Evolutionary conservation across 345 rosid genomes (phyloP).

Genomic region (Aquilaria malaccensis): DNA sequence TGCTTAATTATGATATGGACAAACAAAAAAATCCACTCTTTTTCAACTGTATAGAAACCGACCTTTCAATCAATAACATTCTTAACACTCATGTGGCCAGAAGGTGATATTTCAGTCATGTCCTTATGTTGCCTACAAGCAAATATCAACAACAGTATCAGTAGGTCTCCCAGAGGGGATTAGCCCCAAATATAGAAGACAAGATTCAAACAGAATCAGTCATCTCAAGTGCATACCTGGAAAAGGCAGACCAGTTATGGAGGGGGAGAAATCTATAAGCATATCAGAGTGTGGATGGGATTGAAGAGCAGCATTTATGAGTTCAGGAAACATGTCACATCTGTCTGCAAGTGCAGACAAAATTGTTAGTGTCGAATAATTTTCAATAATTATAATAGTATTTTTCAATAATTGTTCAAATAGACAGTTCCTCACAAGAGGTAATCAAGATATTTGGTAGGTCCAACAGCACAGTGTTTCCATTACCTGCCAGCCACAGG

Average conservation of each 20-base stretch:
- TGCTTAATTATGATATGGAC: too few species aligned
- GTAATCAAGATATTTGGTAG: not conserved
- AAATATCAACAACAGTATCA: constrained; percentile 6
- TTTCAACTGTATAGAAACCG: constrained; percentile 12
- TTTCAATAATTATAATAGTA: constrained; percentile 14
- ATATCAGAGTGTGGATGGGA: not conserved
- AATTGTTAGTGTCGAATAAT: constrained; percentile 8
- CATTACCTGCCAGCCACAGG: not conserved
- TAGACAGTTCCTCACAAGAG: not conserved
- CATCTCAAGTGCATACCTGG: constrained; percentile 11
- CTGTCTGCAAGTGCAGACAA: constrained; percentile 18
- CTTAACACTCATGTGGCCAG: constrained; percentile 15
- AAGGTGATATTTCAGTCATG: constrained; percentile 11
- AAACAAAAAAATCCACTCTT: too few species aligned
- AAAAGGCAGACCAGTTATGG: constrained; percentile 5
- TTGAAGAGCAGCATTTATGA: constrained; percentile 4
- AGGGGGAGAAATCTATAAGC: constrained; percentile 10
- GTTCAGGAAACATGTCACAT: constrained; percentile 5
- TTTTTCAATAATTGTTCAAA: constrained; percentile 9
- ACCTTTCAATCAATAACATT: constrained; percentile 4
- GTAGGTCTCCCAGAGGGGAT: not conserved
- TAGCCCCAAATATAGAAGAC: constrained; percentile 7
- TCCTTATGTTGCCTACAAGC: not conserved
- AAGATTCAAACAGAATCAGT: constrained; percentile 12
- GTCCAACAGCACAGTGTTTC: constrained; percentile 11